Evolutionary conservation across 352 stramenopile species (phyloP), one percentile per base, ranked within the genome.

Genomic region (Phytopythium helicoides): DNA sequence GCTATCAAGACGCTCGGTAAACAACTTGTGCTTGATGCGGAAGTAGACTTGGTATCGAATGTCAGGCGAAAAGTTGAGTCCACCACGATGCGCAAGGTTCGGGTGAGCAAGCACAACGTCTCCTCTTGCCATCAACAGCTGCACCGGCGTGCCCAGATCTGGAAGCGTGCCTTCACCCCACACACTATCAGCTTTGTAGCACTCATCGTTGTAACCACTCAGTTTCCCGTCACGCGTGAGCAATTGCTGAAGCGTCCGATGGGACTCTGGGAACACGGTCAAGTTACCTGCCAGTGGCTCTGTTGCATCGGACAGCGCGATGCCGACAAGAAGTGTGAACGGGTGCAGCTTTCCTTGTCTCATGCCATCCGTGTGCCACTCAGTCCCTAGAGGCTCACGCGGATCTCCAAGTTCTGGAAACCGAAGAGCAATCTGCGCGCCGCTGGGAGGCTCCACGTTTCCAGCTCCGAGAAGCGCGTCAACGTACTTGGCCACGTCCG

Each of bases 301-400:
- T 2, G 59, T 62, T 33, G 86, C 71, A 21, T 90, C 80, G 7
- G 80, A 93, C n/a, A 93, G 61, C 34, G 82, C 62, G 21, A 93
- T 60, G n/a, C 82, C 80, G 0, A 76, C 59, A 15, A 93, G 56
- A 18, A 91, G 60, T 8, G 67, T 81, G 59, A 91, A 93, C 16
- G 82, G 82, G 39, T 91, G 80, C 25, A 72, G 60, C 45, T 70
- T 76, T 45, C 80, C 78, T 59, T 93, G 82, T 1, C 80, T 71
- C 82, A 93, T 89, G 28, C 80, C 82, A 42, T 91, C 82, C 18
- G 78, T 93, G 64, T 93, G 82, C 82, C 82, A 93, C 57, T 93
- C 80, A 3, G 76, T 89, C 15, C 82, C 82, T 8, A 64, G 42
- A 6, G 76, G 80, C 14, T 93, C 76, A 1, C 81, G 71, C 16